phyloP scores from a whole-genome alignment of 345 rosid species.

The Odontarrhena argentea region DNA sequence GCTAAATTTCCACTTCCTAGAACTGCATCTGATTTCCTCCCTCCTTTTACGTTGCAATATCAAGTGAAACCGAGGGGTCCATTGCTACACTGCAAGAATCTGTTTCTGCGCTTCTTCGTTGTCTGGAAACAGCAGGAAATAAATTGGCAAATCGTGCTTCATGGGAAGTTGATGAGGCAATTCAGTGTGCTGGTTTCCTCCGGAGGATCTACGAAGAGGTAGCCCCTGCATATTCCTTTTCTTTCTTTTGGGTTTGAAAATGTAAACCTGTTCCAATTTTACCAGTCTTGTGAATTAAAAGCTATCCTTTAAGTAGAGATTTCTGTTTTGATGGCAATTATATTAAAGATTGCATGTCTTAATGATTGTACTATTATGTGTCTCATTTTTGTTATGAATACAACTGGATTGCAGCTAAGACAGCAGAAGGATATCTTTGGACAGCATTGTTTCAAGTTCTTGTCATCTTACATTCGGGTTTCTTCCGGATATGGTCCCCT shows the following conservation, averaged over 20 bases:
- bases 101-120: slow-evolving; percentile 60
- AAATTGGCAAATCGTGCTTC: slow-evolving; percentile 46
- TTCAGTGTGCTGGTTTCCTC: slow-evolving; percentile 71
- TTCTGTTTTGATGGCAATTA: not conserved
- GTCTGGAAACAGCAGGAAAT: slow-evolving; percentile 64
- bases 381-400: not conserved
- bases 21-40: slow-evolving; percentile 21
- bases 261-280: not conserved
- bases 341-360: not conserved
- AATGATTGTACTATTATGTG: not conserved
- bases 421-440: slow-evolving; percentile 81
- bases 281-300: not conserved
- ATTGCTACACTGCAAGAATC: slow-evolving; percentile 77
- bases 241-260: slow-evolving; percentile 12
- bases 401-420: slow-evolving; percentile 58
- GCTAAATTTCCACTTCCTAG: slow-evolving; percentile 14
- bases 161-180: slow-evolving; percentile 62
- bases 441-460: slow-evolving; percentile 71
- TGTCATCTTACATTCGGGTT: slow-evolving; percentile 72
- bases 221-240: slow-evolving; percentile 11
- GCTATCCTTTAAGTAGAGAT: not conserved
- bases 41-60: slow-evolving; percentile 40
- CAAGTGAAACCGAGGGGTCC: slow-evolving; percentile 68
- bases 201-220: slow-evolving; percentile 98
- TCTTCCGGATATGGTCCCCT: slow-evolving; percentile 77